Percentiles rank a stretch among this genome's conserved stretches.
Evolutionary conservation across 2,329 filamentous ascomycete species (phyloP).

Genomic region (Cryphonectria japonica): DNA sequence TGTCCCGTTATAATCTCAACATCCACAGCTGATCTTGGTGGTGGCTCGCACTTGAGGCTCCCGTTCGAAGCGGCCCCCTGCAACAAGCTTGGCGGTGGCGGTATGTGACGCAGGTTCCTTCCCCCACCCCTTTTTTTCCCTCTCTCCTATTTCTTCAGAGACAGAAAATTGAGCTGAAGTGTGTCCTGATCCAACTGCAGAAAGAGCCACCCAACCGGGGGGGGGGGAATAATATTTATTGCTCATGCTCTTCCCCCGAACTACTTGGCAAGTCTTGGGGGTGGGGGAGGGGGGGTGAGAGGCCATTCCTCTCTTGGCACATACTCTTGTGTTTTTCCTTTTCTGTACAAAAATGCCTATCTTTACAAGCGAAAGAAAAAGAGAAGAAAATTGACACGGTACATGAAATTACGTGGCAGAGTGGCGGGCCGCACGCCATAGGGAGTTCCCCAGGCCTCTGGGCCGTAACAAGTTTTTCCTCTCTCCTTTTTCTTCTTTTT

Average conservation of each 20-base stretch:
- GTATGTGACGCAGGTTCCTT: neutral
- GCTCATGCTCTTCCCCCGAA: too few relatives aligned
- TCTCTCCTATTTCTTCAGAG: neutral
- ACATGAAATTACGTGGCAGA: neutral
- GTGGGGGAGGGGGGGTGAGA: too few relatives aligned
- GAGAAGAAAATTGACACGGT: neutral
- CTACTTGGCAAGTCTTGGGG: too few relatives aligned
- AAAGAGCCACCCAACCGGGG: too few relatives aligned
- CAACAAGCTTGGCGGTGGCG: conserved; percentile 1
- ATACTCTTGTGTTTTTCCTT: too few relatives aligned
- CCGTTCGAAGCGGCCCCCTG: neutral
- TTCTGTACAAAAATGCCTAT: too few relatives aligned
- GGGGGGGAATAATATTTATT: neutral
- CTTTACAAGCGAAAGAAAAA: too few relatives aligned
- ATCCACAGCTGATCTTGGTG: neutral
- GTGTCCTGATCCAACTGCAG: neutral
- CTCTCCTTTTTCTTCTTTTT: neutral
- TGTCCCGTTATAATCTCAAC: neutral
- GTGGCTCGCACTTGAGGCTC: neutral
- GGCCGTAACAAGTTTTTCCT: neutral
- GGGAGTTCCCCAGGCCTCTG: neutral
- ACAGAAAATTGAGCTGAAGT: neutral
- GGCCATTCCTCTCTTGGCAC: too few relatives aligned
- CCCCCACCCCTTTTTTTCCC: neutral
- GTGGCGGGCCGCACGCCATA: neutral